Evolutionary conservation across 2,329 filamentous ascomycete genomes (phyloP).

Genomic region (Colletotrichum cereale): DNA sequence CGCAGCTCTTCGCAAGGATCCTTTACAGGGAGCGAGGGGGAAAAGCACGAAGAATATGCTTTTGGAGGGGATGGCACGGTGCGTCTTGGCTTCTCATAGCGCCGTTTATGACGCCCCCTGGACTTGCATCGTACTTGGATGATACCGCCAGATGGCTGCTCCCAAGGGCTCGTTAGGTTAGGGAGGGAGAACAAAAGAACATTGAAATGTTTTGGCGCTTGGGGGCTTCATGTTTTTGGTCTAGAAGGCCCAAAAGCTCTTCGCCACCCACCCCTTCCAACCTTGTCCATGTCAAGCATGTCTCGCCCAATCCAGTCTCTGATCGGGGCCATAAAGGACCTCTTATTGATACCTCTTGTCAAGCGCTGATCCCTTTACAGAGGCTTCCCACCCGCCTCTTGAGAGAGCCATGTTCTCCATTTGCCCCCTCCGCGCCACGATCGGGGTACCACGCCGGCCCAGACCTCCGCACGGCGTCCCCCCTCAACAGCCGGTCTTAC

Average conservation of each 20-base stretch:
- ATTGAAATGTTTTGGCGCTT: neutral
- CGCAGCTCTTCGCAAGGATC: neutral
- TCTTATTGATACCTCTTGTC: neutral
- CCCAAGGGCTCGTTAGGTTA: neutral
- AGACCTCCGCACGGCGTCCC: constrained; percentile 1
- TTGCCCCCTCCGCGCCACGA: neutral
- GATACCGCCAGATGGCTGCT: neutral
- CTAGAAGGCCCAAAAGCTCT: neutral
- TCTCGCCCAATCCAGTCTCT: constrained; percentile 3
- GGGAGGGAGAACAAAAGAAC: neutral
- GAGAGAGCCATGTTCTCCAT: neutral
- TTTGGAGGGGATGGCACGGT: constrained; percentile 21
- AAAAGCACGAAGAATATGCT: neutral
- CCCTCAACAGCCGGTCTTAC: constrained; percentile 23
- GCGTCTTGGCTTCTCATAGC: constrained; percentile 12
- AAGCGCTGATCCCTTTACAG: neutral
- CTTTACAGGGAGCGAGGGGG: neutral
- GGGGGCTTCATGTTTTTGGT: neutral
- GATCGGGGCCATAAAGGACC: neutral
- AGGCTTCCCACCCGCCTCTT: neutral
- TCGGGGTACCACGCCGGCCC: neutral
- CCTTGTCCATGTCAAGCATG: constrained; percentile 3
- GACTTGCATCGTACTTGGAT: constrained; percentile 13
- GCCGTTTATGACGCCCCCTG: neutral
- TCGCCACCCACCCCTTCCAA: neutral